Evolutionary conservation across 179 eudicot genomes (phyloP).

Genomic region (Vitellaria paradoxa): DNA sequence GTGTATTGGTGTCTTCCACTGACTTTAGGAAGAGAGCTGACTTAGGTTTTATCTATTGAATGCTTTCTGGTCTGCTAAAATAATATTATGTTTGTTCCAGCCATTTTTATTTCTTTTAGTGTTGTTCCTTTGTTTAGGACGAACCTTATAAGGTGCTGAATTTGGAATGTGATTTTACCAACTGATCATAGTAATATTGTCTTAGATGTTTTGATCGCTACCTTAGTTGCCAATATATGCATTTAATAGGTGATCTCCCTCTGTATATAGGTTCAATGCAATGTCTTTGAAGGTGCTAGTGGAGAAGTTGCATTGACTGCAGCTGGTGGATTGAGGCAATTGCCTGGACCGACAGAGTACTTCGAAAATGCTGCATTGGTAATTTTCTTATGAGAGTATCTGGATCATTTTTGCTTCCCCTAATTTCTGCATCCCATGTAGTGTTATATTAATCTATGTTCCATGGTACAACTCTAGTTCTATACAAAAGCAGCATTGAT

Average conservation of each 20-base stretch:
- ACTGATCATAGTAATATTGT: not conserved
- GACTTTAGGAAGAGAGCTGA: not conserved
- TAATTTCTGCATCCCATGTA: not conserved
- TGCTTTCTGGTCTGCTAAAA: slow-evolving; percentile 4
- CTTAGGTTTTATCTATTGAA: not conserved
- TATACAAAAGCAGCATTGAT: not conserved
- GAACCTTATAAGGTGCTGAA: slow-evolving; percentile 8
- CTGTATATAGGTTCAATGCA: slow-evolving; percentile 71
- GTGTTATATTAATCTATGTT: not conserved
- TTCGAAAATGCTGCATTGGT: slow-evolving; percentile 93
- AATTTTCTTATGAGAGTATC: slow-evolving; percentile 18
- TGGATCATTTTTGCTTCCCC: not conserved
- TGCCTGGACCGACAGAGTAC: slow-evolving; percentile 57
- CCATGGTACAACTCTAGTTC: not conserved
- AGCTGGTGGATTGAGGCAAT: slow-evolving; percentile 89
- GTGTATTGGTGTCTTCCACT: not conserved
- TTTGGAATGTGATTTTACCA: not conserved
- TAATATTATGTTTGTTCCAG: not conserved
- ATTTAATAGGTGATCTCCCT: not conserved
- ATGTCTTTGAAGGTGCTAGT: slow-evolving; percentile 90
- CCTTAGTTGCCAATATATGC: not conserved
- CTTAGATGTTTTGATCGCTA: not conserved
- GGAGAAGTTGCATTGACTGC: slow-evolving; percentile 93
- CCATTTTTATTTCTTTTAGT: not conserved
- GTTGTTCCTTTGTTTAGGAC: not conserved